Conservation (phyloP, 352 stramenopile species). For the Phytophthora gonapodyides region DNA sequence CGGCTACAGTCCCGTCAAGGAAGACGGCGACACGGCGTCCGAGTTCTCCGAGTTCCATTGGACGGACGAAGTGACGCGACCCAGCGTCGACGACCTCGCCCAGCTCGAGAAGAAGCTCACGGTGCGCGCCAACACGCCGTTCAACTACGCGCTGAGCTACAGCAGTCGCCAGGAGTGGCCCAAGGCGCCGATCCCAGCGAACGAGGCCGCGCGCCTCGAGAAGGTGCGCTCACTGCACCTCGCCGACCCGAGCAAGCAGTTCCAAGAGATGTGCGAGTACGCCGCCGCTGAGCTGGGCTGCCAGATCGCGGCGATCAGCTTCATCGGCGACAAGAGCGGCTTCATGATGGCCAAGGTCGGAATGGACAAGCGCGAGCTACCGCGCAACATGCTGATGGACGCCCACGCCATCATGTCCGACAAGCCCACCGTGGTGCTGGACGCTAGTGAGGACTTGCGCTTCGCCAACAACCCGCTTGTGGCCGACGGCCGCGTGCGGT, state of each 20-base stretch:
- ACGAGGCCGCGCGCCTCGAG: conserved; percentile 65
- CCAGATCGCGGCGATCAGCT: conserved; percentile 81
- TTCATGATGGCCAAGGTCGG: conserved; percentile 85
- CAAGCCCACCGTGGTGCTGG: conserved; percentile 79
- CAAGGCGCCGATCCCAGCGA: conserved; percentile 70
- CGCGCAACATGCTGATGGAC: conserved; percentile 81
- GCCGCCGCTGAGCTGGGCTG: conserved; percentile 79
- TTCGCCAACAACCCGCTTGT: conserved; percentile 85
- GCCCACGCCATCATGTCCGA: conserved; percentile 82
- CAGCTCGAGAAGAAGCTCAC: conserved; percentile 67
- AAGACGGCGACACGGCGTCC: conserved; percentile 28
- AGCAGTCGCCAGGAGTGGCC: conserved; percentile 83
- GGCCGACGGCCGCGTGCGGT: conserved; percentile 72
- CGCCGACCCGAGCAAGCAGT: conserved; percentile 76
- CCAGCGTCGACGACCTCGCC: conserved; percentile 59
- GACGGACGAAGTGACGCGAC: conserved; percentile 34
- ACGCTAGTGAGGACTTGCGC: conserved; percentile 75
- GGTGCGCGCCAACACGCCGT: conserved; percentile 74
- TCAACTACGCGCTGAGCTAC: conserved; percentile 84
- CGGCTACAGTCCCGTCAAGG: conserved; percentile 22
- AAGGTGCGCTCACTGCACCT: conserved; percentile 80
- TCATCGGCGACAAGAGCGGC: conserved; percentile 85
- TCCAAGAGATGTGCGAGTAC: conserved; percentile 90
- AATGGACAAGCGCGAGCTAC: conserved; percentile 76
- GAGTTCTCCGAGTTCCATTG: conserved; percentile 56